Evolutionary conservation across 2,329 filamentous ascomycete species (phyloP), one percentile per base, ranked within the genome.

Genomic region (Tolypocladium tropicale): DNA sequence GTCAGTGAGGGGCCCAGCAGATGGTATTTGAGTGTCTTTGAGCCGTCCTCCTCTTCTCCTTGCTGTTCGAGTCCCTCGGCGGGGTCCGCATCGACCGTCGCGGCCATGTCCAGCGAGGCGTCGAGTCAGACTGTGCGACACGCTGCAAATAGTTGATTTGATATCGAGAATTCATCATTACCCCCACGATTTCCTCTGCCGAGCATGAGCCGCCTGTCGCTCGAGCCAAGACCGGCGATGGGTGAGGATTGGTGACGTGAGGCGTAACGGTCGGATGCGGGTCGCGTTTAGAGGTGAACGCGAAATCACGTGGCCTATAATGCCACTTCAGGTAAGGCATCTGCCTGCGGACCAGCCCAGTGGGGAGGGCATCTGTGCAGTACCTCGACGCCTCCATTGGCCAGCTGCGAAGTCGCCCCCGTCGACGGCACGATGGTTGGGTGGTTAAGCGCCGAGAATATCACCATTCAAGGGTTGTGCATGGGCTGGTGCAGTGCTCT

Each of bases 1-100:
- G 91, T 93, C 54, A 97, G 76, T 6, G 92, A 96, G 0, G 92
- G 93, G 0, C 94, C 94, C 0, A 97, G 78, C 0, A 97, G 80
- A 56, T 88, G 87, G 70, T 97, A 95, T 67, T 96, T 96, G 56
- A 97, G 78, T 4, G 88, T 91, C 50, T 66, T 71, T 21, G 58
- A 60, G 28, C 32, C 50, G 4, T 75, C 70, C 50, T 80, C 76
- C 21, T 70, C 63, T 6, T 62, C 59, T 21, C 54, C 46, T 21
- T 54, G 53, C n/a, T 53, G 53, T 30, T 48, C 37, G 28, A 36
- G 33, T 18, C 54, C 56, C 11, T 56, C 53, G 7, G 36, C 30
- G 7, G 3, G 36, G 21, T 52, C 37, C n/a, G n/a, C n/a, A n/a
- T n/a, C n/a, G n/a, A n/a, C n/a, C n/a, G 37, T 21, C 32, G 49